Percentiles rank a stretch among this genome's conserved stretches.
These are phyloP conservation scores for Baudoinia panamericana DNA, from an alignment of 495 filamentous ascomycete species.

Conservation along the genomic window DNA sequence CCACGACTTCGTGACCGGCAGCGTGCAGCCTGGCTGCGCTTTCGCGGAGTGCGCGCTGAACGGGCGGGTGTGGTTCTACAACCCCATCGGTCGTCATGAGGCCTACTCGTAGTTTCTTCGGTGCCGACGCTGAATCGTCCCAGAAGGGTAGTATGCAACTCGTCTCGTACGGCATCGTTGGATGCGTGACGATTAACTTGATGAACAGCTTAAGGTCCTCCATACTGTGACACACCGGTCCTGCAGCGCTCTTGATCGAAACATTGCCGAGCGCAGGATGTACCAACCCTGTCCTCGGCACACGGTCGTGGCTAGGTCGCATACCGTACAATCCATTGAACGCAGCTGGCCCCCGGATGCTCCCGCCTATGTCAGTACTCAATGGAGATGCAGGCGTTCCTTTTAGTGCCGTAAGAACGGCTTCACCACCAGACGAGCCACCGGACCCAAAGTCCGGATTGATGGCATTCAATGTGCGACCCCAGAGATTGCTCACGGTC, in stretches of 20 bases:
- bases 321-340: slow-evolving; percentile 17
- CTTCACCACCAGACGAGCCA: slow-evolving; percentile 49
- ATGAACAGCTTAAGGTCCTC: slow-evolving; percentile 54
- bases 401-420: slow-evolving; percentile 34
- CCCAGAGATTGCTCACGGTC: slow-evolving; percentile 48
- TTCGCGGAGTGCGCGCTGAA: slow-evolving; percentile 44
- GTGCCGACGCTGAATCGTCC: slow-evolving; percentile 4
- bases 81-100: slow-evolving; percentile 58
- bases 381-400: slow-evolving; percentile 25
- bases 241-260: slow-evolving; percentile 45
- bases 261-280: slow-evolving; percentile 30
- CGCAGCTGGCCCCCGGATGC: slow-evolving; percentile 21
- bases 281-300: slow-evolving; percentile 20
- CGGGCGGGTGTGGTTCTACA: slow-evolving; percentile 56
- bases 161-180: slow-evolving; percentile 12
- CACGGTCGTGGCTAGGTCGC: slow-evolving; percentile 7
- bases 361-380: slow-evolving; percentile 27
- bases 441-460: slow-evolving; percentile 47
- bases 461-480: slow-evolving; percentile 50
- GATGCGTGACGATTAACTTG: slow-evolving; percentile 19
- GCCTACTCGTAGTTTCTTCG: slow-evolving; percentile 30
- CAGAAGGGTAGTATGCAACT: slow-evolving; percentile 12
- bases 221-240: slow-evolving; percentile 33
- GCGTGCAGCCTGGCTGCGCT: slow-evolving; percentile 41
- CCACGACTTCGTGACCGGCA: slow-evolving; percentile 40